A percentile compares a stretch with the other conserved stretches of the same genome.
Conservation (phyloP, 1,284 basidiomycete species). For the Ustilago sp. region DNA sequence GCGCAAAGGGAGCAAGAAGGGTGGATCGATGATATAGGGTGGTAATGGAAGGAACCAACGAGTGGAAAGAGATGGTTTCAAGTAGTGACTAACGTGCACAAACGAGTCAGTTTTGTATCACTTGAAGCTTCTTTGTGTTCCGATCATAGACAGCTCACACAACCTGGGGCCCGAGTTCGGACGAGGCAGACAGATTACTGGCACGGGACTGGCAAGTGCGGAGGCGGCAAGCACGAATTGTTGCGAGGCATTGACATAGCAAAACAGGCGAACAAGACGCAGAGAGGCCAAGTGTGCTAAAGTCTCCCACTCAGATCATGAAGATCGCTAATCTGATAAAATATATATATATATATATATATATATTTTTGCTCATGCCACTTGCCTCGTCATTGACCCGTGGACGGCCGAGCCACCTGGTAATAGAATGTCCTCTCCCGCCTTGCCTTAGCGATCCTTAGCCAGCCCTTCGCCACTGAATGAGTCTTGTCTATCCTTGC, state of each 20-base stretch:
- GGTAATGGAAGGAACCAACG: background rate
- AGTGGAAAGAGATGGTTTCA: background rate
- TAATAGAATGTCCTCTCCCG: background rate
- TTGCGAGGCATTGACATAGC: background rate
- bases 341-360: no score
- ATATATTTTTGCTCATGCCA: background rate
- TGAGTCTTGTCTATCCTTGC: background rate
- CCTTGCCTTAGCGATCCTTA: background rate
- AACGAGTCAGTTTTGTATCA: conserved; percentile 2
- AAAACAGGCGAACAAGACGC: background rate
- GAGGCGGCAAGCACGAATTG: background rate
- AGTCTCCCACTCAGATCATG: conserved; percentile 17
- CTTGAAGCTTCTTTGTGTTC: background rate
- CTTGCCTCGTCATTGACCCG: no score
- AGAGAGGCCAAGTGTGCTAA: conserved; percentile 7
- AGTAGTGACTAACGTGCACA: background rate
- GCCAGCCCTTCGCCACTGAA: background rate
- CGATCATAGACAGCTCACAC: background rate
- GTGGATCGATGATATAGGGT: background rate
- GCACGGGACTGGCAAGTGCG: background rate
- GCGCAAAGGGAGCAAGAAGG: background rate
- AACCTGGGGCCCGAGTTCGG: background rate
- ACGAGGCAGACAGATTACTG: background rate
- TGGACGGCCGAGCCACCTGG: background rate
- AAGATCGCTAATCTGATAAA: conserved; percentile 36